These are phyloP conservation scores for Vitis rupestris DNA, from an alignment of 164 flowering plant species.

Conservation along the genomic window DNA sequence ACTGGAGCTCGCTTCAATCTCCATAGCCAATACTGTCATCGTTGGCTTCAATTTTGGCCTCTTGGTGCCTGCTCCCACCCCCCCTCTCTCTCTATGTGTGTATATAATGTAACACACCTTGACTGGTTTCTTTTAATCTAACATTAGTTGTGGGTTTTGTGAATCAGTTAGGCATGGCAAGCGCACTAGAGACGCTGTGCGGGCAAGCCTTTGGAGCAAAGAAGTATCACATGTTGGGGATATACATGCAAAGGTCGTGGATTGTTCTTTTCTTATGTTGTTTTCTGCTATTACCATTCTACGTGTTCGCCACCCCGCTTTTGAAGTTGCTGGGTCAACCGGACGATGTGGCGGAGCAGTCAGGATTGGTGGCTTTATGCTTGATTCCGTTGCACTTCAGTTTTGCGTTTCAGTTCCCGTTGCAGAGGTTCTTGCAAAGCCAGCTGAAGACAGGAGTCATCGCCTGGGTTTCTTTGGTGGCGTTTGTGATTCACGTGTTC, in stretches of 20 bases:
- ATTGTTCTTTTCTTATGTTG: conserved; percentile 54
- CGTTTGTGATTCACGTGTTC: conserved; percentile 32
- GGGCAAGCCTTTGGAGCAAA: conserved; percentile 90
- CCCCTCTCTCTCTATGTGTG: background rate
- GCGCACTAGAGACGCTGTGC: conserved; percentile 83
- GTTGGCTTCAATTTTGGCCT: conserved; percentile 56
- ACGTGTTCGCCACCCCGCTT: conserved; percentile 60
- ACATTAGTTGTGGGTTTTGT: background rate
- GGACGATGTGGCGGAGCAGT: conserved; percentile 55
- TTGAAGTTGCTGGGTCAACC: conserved; percentile 57
- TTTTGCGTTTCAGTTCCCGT: conserved; percentile 32
- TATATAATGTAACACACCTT: background rate
- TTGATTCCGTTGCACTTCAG: conserved; percentile 34
- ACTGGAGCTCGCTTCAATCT: conserved; percentile 60
- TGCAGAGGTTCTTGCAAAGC: conserved; percentile 33
- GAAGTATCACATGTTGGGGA: conserved; percentile 60
- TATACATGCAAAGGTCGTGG: conserved; percentile 89
- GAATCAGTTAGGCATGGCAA: conserved; percentile 56
- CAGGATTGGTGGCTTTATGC: conserved; percentile 46
- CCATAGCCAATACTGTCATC: conserved; percentile 53
- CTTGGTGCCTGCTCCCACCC: conserved; percentile 18
- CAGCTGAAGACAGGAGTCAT: conserved; percentile 34
- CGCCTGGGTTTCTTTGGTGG: conserved; percentile 40
- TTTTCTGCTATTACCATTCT: conserved; percentile 51
- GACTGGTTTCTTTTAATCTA: too few relatives aligned